Base-by-base conservation (phyloP, 2,329 filamentous ascomycete genomes). In the Colletotrichum navitas region DNA sequence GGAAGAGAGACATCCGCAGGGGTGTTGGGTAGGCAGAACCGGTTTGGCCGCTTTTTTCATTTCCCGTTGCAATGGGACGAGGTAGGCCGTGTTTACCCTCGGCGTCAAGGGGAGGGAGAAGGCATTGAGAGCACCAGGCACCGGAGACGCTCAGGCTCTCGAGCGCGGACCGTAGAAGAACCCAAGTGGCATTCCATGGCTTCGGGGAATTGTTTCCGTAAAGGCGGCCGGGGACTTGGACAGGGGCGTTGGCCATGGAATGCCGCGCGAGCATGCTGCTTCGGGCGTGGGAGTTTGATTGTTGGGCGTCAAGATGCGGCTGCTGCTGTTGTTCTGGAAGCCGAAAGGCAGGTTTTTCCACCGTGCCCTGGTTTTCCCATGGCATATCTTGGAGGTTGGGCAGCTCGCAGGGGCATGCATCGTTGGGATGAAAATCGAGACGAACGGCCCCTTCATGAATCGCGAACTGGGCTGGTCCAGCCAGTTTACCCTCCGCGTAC, bases 371-470 rank as follows among this genome's bases (percentile, higher is more conserved):
- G 52, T 39, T 24, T n/a, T 39, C 12, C 51, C 41, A 16, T 59
- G 32, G 61, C 26, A 45, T 1, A 21, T 26, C 34, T 36, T 56
- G 32, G 36, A 54, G 51, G 52, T 71, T 63, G 68, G 68, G 68
- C 68, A 54, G 14, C 51, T 69, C 64, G 59, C 68, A 68, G 65
- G 68, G 68, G 41, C 52, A 71, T 54, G 41, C 52, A 71, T 54
- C 68, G 68, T 71, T 68, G 65, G 68, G 68, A 63, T 29, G 29
- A 59, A 49, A 68, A 43, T 58, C 63, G 68, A 71, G 68, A 71
- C 63, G 68, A 71, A 68, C 68, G 56, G 34, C 41, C 45, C 43
- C 52, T 60, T 58, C 63, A 60, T 68, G 68, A 71, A 52, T 68
- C 65, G 68, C 51, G 52, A 63, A 68, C 58, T 41, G 16, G 24